A percentile compares a stretch with the other conserved stretches of the same genome.
Conservation (phyloP, 768 basidiomycete species). For the Lenzites betulinus region DNA sequence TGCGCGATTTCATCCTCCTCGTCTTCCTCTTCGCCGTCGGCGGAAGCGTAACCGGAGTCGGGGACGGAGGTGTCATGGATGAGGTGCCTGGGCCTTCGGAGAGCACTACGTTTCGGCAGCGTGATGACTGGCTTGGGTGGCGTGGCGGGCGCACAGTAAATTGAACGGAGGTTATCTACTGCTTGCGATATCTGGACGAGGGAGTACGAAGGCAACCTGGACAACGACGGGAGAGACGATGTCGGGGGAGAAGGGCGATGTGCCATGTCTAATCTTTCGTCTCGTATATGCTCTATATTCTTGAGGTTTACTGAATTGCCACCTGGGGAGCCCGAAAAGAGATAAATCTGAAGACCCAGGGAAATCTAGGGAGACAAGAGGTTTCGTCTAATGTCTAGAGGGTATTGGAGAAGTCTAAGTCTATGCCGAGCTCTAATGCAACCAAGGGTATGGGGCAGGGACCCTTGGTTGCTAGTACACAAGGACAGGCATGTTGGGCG, state of each 20-base stretch:
- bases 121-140: conserved; percentile 24
- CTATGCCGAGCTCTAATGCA: conserved; percentile 29
- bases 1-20: conserved; percentile 31
- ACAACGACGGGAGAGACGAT: conserved; percentile 59
- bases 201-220: conserved; percentile 39
- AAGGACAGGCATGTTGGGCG: conserved; percentile 50
- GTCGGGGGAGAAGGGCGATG: conserved; percentile 43
- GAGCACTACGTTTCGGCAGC: conserved; percentile 22
- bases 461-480: conserved; percentile 53
- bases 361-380: conserved; percentile 5
- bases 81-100: conserved; percentile 31
- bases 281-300: conserved; percentile 20
- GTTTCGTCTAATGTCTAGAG: conserved; percentile 25
- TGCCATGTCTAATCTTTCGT: conserved; percentile 12
- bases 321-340: conserved; percentile 2
- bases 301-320: not conserved
- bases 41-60: conserved; percentile 81
- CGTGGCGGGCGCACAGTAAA: conserved; percentile 53
- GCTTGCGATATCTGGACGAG: conserved; percentile 42
- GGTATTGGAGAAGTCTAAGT: conserved; percentile 29
- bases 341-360: conserved; percentile 4
- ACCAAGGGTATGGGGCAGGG: conserved; percentile 39
- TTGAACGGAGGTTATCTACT: conserved; percentile 44
- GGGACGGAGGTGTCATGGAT: conserved; percentile 49
- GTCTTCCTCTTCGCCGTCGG: conserved; percentile 58